These are phyloP conservation scores for Linum lewisii DNA, from an alignment of 345 rosid genomes.

Conservation along the genomic window DNA sequence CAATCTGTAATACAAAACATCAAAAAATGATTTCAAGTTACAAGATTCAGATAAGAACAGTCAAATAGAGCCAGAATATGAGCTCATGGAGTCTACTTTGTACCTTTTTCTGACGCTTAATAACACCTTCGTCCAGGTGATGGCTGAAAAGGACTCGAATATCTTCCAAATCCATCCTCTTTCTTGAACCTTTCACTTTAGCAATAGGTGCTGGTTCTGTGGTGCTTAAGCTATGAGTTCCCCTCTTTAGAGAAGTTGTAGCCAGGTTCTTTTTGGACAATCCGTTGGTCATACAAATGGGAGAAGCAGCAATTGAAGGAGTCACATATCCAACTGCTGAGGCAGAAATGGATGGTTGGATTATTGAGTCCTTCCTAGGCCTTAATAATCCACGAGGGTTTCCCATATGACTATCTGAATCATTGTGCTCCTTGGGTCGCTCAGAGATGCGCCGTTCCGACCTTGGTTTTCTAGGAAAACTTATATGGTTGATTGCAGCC, in stretches of 20 bases:
- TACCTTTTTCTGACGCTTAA: constrained; percentile 81
- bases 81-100: constrained; percentile 4
- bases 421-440: constrained; percentile 16
- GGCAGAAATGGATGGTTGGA: constrained; percentile 18
- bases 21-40: constrained; percentile 15
- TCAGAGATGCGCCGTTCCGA: constrained; percentile 28
- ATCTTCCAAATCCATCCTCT: constrained; percentile 62
- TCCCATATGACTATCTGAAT: constrained; percentile 12
- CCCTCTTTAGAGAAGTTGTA: constrained; percentile 33
- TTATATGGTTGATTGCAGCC: constrained; percentile 16
- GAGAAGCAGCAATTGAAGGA: constrained; percentile 48
- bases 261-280: constrained; percentile 53
- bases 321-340: constrained; percentile 30
- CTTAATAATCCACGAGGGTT: too few species aligned
- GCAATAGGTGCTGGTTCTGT: constrained; percentile 28
- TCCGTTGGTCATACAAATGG: constrained; percentile 75
- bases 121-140: constrained; percentile 67
- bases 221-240: constrained; percentile 38
- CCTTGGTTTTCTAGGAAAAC: constrained; percentile 35
- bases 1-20: constrained; percentile 40
- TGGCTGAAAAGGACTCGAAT: constrained; percentile 71
- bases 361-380: not conserved
- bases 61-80: not conserved
- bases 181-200: constrained; percentile 43
- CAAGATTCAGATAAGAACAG: not conserved